phyloP scores from a whole-genome alignment of 2,329 filamentous ascomycete species.

The Pseudophaeomoniella oleicola region DNA sequence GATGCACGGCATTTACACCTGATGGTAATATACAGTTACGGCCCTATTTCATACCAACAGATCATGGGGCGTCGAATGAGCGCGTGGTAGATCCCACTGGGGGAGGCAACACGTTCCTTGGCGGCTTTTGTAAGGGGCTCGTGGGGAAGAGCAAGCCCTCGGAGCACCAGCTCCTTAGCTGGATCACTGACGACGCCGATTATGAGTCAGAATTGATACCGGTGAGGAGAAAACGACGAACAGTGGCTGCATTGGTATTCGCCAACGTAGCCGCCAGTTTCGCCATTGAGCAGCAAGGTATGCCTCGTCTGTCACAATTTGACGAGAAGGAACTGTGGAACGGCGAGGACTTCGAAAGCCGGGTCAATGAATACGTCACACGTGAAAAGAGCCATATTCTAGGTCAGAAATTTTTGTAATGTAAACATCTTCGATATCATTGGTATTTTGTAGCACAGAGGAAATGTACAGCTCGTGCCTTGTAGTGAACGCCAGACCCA shows the following conservation, averaged over 20 bases:
- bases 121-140: constrained; percentile 24
- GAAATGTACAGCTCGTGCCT: constrained; percentile 8
- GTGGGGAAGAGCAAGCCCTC: not conserved
- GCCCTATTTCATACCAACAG: constrained; percentile 47
- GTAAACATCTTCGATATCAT: constrained; percentile 17
- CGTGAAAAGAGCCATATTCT: constrained; percentile 5
- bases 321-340: constrained; percentile 28
- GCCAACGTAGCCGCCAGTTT: constrained; percentile 77
- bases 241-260: constrained; percentile 45
- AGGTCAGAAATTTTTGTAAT: not conserved
- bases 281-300: constrained; percentile 85
- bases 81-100: constrained; percentile 81
- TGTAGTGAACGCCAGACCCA: constrained; percentile 10
- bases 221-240: constrained; percentile 43
- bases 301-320: constrained; percentile 37
- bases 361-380: constrained; percentile 7
- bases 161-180: constrained; percentile 25
- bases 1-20: constrained; percentile 33
- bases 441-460: constrained; percentile 17
- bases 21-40: constrained; percentile 51
- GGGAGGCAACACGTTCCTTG: constrained; percentile 80
- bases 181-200: constrained; percentile 12
- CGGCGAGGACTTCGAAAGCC: constrained; percentile 13
- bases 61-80: constrained; percentile 13
- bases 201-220: constrained; percentile 31